phyloP scores from a whole-genome alignment of 2,329 filamentous ascomycete genomes.

The Magnaporthiopsis incrustans region DNA sequence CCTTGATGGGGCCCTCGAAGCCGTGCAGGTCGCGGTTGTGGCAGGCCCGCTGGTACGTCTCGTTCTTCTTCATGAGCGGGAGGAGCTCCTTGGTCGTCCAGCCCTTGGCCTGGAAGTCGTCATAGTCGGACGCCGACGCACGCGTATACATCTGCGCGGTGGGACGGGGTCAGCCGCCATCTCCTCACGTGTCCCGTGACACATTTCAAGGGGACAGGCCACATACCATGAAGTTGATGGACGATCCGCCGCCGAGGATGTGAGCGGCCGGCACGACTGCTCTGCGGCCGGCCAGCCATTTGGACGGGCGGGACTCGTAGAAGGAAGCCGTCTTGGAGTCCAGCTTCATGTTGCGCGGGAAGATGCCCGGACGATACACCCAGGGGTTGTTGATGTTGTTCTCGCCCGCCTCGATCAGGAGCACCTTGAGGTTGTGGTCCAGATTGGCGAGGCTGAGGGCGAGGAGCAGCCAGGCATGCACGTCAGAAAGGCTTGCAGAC shows the following conservation, averaged over 20 bases:
- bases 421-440: conserved; percentile 63
- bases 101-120: conserved; percentile 73
- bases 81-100: conserved; percentile 70
- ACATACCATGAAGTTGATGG: conserved; percentile 67
- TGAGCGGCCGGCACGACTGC: conserved; percentile 70
- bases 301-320: conserved; percentile 68
- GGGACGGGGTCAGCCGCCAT: neutral
- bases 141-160: conserved; percentile 58
- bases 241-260: conserved; percentile 63
- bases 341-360: conserved; percentile 69
- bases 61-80: conserved; percentile 72
- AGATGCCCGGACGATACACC: conserved; percentile 69
- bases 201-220: neutral
- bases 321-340: conserved; percentile 78
- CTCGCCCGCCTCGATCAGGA: conserved; percentile 65
- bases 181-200: neutral
- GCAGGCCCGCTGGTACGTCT: conserved; percentile 63
- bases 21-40: conserved; percentile 64
- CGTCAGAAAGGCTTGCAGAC: conserved; percentile 13
- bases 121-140: conserved; percentile 64
- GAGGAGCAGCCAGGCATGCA: conserved; percentile 21
- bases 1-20: conserved; percentile 73
- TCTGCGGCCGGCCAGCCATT: conserved; percentile 62
- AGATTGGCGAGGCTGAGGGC: conserved; percentile 58
- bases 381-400: conserved; percentile 71